phyloP scores from a whole-genome alignment of 2,329 filamentous ascomycete species.

The Fusarium praegraminearum region DNA sequence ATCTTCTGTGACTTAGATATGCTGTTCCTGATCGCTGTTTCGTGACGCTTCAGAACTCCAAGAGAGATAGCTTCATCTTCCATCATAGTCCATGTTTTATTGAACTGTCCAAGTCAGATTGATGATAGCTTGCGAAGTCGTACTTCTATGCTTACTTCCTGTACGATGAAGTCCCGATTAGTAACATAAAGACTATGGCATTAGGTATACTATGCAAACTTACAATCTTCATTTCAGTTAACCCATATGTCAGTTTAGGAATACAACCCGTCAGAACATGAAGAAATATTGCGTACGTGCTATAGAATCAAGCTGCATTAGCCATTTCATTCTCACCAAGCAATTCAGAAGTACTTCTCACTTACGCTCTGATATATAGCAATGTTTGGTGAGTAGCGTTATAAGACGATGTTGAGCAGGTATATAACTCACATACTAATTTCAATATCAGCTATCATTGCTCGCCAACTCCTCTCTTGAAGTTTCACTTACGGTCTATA shows the following conservation, averaged over 20 bases:
- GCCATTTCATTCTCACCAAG: background rate
- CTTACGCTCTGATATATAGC: conserved; percentile 2
- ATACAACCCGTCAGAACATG: fast-evolving
- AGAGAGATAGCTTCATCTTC: conserved; percentile 17
- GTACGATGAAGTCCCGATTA: too few relatives aligned
- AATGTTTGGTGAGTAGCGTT: background rate
- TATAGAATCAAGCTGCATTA: background rate
- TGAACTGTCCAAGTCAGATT: conserved; percentile 13
- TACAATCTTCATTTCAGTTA: background rate
- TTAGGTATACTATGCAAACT: background rate
- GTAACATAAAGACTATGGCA: background rate
- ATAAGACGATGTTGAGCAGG: too few relatives aligned
- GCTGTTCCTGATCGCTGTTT: background rate
- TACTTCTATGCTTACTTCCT: background rate
- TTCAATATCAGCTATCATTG: background rate
- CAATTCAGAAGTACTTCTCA: background rate
- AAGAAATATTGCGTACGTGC: conserved; percentile 1
- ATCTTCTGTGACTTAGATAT: background rate
- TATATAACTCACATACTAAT: conserved; percentile 7
- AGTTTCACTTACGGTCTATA: conserved; percentile 17
- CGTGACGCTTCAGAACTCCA: background rate
- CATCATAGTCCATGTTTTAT: conserved; percentile 18
- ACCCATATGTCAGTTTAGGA: background rate
- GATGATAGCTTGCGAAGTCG: too few relatives aligned
- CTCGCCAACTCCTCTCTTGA: background rate